phyloP scores from a whole-genome alignment of 345 rosid species.

The Bruguiera sexangula region DNA sequence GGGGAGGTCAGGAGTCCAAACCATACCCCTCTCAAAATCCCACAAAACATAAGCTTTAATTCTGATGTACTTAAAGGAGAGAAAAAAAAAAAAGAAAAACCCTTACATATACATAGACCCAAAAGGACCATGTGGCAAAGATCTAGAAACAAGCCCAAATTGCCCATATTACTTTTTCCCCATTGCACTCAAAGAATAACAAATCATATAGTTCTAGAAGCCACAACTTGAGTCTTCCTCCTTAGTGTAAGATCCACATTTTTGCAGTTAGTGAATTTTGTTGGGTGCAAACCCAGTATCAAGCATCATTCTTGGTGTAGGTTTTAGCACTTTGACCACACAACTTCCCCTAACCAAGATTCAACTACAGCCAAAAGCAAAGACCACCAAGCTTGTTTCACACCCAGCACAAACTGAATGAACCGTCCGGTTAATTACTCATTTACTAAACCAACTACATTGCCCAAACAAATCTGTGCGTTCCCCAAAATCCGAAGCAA shows the following conservation, averaged over 20 bases:
- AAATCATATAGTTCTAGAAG: not conserved
- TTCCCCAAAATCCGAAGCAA: too few species aligned
- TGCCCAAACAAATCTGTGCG: too few species aligned
- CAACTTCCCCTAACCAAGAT: constrained; percentile 4
- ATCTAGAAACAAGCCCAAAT: constrained; percentile 3
- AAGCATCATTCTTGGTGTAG: constrained; percentile 6
- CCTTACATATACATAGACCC: not conserved
- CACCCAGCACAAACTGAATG: too few species aligned
- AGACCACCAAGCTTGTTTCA: not conserved
- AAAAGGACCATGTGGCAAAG: not conserved
- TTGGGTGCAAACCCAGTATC: not conserved
- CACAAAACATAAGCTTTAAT: too few species aligned
- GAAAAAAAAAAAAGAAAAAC: too few species aligned
- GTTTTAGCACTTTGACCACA: constrained; percentile 4
- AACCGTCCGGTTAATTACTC: too few species aligned
- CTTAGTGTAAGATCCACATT: not conserved
- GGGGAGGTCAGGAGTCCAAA: too few species aligned
- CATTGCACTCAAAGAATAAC: not conserved
- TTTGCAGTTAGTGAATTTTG: too few species aligned
- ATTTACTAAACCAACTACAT: too few species aligned
- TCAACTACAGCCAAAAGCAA: not conserved
- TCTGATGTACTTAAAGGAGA: too few species aligned
- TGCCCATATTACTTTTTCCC: not conserved
- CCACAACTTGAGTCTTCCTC: not conserved
- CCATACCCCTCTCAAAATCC: too few species aligned